Percentiles rank a stretch among this genome's conserved stretches.
Evolutionary conservation across 148 eudicot species (phyloP).

Genomic region (Simmondsia chinensis): DNA sequence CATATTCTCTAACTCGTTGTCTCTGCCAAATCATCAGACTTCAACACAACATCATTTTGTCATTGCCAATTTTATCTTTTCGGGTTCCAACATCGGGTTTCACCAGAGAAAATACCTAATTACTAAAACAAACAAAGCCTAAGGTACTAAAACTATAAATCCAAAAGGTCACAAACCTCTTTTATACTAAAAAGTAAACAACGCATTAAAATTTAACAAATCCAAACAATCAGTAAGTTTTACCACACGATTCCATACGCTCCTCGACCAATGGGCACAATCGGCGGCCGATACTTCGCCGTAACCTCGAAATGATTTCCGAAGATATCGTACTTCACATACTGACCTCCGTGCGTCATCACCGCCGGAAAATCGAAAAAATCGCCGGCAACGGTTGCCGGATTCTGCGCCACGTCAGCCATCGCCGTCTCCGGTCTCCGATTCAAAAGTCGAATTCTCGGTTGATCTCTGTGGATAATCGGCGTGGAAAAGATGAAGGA

Average conservation of each 20-base stretch:
- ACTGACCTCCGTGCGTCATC: slow-evolving; percentile 62
- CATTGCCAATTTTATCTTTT: too few species aligned
- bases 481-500: too few species aligned
- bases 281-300: slow-evolving; percentile 76
- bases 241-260: slow-evolving; percentile 99
- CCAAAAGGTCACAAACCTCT: too few species aligned
- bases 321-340: slow-evolving; percentile 58
- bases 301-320: slow-evolving; percentile 70
- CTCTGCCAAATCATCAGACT: too few species aligned
- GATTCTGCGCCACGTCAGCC: slow-evolving; percentile 13
- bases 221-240: too few species aligned
- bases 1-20: too few species aligned
- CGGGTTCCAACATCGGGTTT: not conserved
- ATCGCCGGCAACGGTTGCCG: slow-evolving; percentile 19
- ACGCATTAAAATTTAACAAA: too few species aligned
- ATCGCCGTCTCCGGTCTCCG: too few species aligned
- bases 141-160: not conserved
- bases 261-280: slow-evolving; percentile 93
- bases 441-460: too few species aligned
- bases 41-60: too few species aligned
- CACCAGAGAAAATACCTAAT: not conserved
- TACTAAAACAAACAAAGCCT: not conserved
- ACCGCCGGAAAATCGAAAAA: slow-evolving; percentile 52
- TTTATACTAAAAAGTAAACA: too few species aligned
- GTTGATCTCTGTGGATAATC: too few species aligned